phyloP scores from a whole-genome alignment of 1,284 basidiomycete genomes.

The Puccinia brachypodii region DNA sequence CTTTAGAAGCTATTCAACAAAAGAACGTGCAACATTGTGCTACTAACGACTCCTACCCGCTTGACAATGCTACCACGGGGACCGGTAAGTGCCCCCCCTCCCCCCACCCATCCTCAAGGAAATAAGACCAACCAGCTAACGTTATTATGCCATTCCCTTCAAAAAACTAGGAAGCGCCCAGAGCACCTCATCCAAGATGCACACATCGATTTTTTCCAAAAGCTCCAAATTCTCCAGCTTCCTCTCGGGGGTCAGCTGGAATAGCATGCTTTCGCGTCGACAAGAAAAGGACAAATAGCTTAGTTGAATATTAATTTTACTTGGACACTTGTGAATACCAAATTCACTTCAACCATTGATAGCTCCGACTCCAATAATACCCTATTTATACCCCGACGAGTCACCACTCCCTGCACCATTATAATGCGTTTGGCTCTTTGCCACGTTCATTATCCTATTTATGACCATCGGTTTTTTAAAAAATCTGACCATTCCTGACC shows the following conservation, averaged over 20 bases:
- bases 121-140: background rate
- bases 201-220: conserved; percentile 15
- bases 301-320: no score
- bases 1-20: background rate
- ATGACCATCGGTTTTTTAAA: background rate
- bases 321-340: background rate
- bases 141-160: background rate
- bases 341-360: background rate
- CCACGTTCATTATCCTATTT: background rate
- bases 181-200: conserved; percentile 9
- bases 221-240: conserved; percentile 13
- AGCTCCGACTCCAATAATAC: background rate
- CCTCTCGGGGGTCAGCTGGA: conserved; percentile 11
- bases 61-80: conserved; percentile 4
- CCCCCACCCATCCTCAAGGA: background rate
- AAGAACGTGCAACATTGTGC: background rate
- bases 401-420: background rate
- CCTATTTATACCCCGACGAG: background rate
- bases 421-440: background rate
- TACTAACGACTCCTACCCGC: background rate
- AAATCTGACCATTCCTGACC: background rate
- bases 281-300: conserved; percentile 5
- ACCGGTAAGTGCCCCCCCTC: background rate
- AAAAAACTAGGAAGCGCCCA: background rate
- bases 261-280: background rate